These are phyloP conservation scores for Nadsonia fulvescens DNA, from an alignment of 805 yeast species.

Conservation along the genomic window DNA sequence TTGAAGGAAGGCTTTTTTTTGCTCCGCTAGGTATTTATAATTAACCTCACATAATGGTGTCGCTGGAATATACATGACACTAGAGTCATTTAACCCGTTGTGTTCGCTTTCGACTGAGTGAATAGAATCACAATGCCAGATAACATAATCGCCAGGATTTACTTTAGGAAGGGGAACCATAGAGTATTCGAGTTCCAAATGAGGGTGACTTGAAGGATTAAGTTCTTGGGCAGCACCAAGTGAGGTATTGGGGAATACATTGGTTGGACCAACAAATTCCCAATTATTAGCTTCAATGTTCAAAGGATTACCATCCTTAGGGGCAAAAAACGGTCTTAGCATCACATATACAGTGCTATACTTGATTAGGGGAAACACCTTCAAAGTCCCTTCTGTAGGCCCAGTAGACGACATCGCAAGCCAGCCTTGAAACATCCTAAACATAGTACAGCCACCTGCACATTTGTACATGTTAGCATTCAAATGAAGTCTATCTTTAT, in stretches of 20 bases:
- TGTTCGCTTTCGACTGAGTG: slow-evolving; percentile 26
- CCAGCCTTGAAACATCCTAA: slow-evolving; percentile 30
- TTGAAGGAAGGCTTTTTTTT: slow-evolving; percentile 11
- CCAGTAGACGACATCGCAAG: slow-evolving; percentile 21
- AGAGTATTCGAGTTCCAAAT: slow-evolving; percentile 17
- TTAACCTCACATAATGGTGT: slow-evolving; percentile 18
- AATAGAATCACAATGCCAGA: slow-evolving; percentile 27
- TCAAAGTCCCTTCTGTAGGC: slow-evolving; percentile 24
- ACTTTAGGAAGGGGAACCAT: slow-evolving; percentile 23
- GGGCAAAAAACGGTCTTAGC: slow-evolving; percentile 24
- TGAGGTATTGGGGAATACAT: slow-evolving; percentile 23
- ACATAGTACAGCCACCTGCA: slow-evolving; percentile 18
- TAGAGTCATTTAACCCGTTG: slow-evolving; percentile 20
- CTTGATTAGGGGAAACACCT: slow-evolving; percentile 21
- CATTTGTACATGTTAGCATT: slow-evolving; percentile 19
- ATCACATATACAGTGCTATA: slow-evolving; percentile 23
- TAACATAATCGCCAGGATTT: slow-evolving; percentile 25
- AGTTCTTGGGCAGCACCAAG: slow-evolving; percentile 23
- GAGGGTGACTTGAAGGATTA: slow-evolving; percentile 19
- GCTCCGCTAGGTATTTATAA: slow-evolving; percentile 8
- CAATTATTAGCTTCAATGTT: slow-evolving; percentile 6
- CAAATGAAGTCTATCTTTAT: slow-evolving; percentile 20
- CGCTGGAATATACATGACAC: slow-evolving; percentile 23
- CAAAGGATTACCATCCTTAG: slow-evolving; percentile 11
- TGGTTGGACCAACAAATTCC: slow-evolving; percentile 18